Evolutionary conservation across 352 stramenopile genomes (phyloP).

Genomic region (Hyaloperonospora brassicae): DNA sequence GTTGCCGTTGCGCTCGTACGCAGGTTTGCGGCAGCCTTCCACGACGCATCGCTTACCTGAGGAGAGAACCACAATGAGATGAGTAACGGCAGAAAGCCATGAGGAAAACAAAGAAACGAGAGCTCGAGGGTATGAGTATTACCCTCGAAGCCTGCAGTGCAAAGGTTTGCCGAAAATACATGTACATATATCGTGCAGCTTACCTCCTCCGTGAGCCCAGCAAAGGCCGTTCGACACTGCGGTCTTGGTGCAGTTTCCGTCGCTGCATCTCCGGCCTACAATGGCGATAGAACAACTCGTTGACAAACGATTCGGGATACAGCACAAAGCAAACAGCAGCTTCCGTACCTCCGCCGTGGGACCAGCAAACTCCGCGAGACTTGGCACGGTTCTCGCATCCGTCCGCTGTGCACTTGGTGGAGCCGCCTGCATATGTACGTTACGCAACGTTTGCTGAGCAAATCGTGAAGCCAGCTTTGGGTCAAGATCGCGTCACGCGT

Average conservation of each 20-base stretch:
- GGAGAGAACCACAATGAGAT: slow-evolving; percentile 1
- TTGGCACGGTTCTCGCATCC: slow-evolving; percentile 67
- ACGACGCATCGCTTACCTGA: slow-evolving; percentile 64
- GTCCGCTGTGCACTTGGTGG: slow-evolving; percentile 57
- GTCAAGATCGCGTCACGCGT: slow-evolving; percentile 20
- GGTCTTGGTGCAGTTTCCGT: slow-evolving; percentile 54
- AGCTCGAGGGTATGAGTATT: slow-evolving; percentile 7
- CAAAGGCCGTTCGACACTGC: slow-evolving; percentile 72
- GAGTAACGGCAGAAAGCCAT: background rate
- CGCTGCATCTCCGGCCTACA: slow-evolving; percentile 52
- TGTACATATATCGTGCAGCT: slow-evolving; percentile 12
- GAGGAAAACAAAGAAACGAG: background rate
- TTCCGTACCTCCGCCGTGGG: slow-evolving; percentile 52
- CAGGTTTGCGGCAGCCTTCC: slow-evolving; percentile 60
- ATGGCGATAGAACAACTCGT: background rate
- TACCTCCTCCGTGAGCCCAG: slow-evolving; percentile 75
- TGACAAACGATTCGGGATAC: background rate
- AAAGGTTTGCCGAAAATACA: background rate
- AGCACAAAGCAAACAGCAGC: background rate
- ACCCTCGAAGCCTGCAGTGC: slow-evolving; percentile 8
- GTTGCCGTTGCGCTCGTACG: slow-evolving; percentile 73
- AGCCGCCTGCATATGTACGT: slow-evolving; percentile 42
- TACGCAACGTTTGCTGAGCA: slow-evolving; percentile 20
- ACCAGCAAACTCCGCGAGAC: slow-evolving; percentile 72
- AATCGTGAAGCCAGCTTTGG: slow-evolving; percentile 35